These are phyloP conservation scores for Mucor indicus DNA, from an alignment of 371 early-diverging fungal genomes.

Conservation along the genomic window DNA sequence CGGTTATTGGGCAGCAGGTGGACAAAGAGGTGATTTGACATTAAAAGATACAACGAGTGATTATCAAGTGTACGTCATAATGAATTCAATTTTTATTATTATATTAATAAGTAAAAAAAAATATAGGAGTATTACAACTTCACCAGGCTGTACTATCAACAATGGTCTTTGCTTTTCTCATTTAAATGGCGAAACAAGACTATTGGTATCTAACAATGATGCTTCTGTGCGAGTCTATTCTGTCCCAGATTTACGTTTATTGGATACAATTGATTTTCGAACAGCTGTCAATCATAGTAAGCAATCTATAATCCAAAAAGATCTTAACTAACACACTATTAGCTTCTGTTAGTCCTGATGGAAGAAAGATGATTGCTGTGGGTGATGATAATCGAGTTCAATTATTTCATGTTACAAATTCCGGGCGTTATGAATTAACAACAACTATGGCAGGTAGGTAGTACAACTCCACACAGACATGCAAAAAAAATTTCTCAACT, in stretches of 20 bases:
- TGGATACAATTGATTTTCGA: slow-evolving; percentile 72
- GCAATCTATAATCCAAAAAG: neutral
- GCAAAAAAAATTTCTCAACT: neutral
- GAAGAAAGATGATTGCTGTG: slow-evolving; percentile 76
- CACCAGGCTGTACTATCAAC: slow-evolving; percentile 87
- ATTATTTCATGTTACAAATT: slow-evolving; percentile 65
- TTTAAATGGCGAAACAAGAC: slow-evolving; percentile 59
- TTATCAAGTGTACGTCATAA: slow-evolving; percentile 51
- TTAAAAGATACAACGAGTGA: slow-evolving; percentile 71
- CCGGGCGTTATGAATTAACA: slow-evolving; percentile 62
- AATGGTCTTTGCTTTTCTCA: slow-evolving; percentile 82
- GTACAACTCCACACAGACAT: neutral
- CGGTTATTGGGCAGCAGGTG: slow-evolving; percentile 89
- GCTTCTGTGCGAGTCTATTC: slow-evolving; percentile 86
- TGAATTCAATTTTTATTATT: neutral
- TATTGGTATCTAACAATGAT: slow-evolving; percentile 93
- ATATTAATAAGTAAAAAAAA: neutral
- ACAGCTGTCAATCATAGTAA: slow-evolving; percentile 83
- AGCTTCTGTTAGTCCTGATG: slow-evolving; percentile 84
- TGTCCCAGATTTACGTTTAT: slow-evolving; percentile 65
- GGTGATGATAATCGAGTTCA: slow-evolving; percentile 86
- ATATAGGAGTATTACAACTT: slow-evolving; percentile 64
- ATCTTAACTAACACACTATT: neutral
- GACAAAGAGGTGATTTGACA: slow-evolving; percentile 84
- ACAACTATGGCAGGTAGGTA: slow-evolving; percentile 62